Evolutionary conservation across 2,329 filamentous ascomycete genomes (phyloP), one percentile per base, ranked within the genome.

Genomic region (Trichoderma oligosporum): DNA sequence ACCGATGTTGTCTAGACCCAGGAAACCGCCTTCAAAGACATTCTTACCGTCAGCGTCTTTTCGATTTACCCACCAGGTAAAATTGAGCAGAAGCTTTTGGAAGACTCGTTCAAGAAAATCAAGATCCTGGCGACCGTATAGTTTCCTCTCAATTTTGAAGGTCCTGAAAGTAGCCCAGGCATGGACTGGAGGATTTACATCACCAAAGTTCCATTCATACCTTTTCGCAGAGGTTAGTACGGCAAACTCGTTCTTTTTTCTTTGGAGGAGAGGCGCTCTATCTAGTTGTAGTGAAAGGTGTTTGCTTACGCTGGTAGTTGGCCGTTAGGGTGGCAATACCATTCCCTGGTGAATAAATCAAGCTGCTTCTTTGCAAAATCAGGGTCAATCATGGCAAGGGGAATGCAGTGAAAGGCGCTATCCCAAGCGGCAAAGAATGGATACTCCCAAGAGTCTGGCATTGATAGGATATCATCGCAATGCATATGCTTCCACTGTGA

Each of bases 401-500:
- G 90, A 64, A 97, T 96, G 69, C 92, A 96, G 74, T 97, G 94
- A 73, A 97, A 97, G 4, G 92, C 93, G 55, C 89, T 93, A 71
- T 97, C 93, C 93, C 93, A 97, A 4, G 93, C 93, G 18, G 92
- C 92, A 71, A 97, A 97, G 78, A 97, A 97, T 0, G 93, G 93
- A 66, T 97, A 97, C 68, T 97, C 93, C 93, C 93, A 97, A 0
- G 92, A 96, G 71, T 97, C 93, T 1, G 93, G 94, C 93, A 97
- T 97, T 0, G 93, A 97, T 31, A 97, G 73, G 61, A 97, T 91
- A 69, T 97, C 93, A 64, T 97, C 94, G 65, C 96, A 84, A 72
- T 97, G 83, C 81, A 97, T 85, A 72, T 97, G 93, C 68, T 89
- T 95, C 94, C 94, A 97, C 61, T 95, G 85, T 35, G 83, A 77